Evolutionary conservation across 2,329 filamentous ascomycete genomes (phyloP).

Genomic region (Talaromyces sp.): DNA sequence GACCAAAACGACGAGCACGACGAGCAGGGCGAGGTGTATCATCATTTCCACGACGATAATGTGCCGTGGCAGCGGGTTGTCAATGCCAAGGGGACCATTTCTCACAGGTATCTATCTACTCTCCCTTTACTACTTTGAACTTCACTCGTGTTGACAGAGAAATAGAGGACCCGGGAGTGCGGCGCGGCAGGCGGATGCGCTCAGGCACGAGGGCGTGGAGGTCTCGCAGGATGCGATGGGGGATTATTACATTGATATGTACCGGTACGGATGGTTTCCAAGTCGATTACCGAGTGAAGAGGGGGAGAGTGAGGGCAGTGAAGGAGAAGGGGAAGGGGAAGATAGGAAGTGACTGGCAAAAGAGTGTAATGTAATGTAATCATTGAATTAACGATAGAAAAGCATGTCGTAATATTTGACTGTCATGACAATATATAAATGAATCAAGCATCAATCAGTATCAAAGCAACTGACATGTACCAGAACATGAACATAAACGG

Average conservation of each 20-base stretch:
- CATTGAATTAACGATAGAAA: neutral
- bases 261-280: slow-evolving; percentile 46
- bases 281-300: slow-evolving; percentile 44
- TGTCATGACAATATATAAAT: neutral
- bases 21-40: slow-evolving; percentile 20
- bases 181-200: slow-evolving; percentile 35
- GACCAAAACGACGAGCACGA: slow-evolving; percentile 3
- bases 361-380: neutral
- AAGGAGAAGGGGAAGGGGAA: neutral
- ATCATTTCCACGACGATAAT: slow-evolving; percentile 64
- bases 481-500: neutral
- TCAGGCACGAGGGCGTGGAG: slow-evolving; percentile 38
- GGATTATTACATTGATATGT: slow-evolving; percentile 39
- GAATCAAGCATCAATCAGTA: neutral
- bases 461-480: neutral
- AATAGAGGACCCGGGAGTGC: slow-evolving; percentile 38
- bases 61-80: slow-evolving; percentile 96
- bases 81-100: slow-evolving; percentile 80
- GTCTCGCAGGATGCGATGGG: slow-evolving; percentile 39
- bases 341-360: neutral
- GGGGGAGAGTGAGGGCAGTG: slow-evolving; percentile 11
- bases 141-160: neutral
- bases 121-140: neutral
- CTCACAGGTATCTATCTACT: slow-evolving; percentile 68
- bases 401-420: neutral